These are phyloP conservation scores for Anthostomella pinea DNA, from an alignment of 2,329 filamentous ascomycete genomes.

Conservation along the genomic window DNA sequence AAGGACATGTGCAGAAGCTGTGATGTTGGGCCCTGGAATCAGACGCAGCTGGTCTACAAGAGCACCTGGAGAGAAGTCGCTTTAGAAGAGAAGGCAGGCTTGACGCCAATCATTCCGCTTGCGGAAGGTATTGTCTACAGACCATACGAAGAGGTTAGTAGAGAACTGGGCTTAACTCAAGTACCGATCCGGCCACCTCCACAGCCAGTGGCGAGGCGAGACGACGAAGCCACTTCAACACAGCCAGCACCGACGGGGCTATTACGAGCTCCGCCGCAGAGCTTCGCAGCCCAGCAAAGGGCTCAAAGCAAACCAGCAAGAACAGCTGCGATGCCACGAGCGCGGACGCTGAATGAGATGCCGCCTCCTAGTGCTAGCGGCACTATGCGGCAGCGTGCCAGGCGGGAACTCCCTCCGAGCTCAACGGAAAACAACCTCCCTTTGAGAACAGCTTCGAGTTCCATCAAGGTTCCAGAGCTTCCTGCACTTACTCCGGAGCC, in stretches of 20 bases:
- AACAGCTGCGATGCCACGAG: constrained; percentile 23
- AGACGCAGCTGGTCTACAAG: constrained; percentile 46
- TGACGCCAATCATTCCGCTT: constrained; percentile 62
- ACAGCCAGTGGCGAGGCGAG: constrained; percentile 30
- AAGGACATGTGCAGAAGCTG: constrained; percentile 57
- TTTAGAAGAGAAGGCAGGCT: constrained; percentile 63
- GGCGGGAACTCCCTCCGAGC: constrained; percentile 25
- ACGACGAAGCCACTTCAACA: constrained; percentile 33
- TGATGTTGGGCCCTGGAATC: constrained; percentile 55
- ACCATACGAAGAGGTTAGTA: constrained; percentile 60
- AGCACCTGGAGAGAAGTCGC: constrained; percentile 65
- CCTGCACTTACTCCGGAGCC: constrained; percentile 6
- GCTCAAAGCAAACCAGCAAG: constrained; percentile 49
- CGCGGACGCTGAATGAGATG: constrained; percentile 33
- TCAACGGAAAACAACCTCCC: constrained; percentile 24
- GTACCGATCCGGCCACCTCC: constrained; percentile 31
- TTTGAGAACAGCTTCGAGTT: constrained; percentile 15
- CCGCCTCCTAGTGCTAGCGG: constrained; percentile 28
- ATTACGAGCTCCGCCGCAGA: constrained; percentile 56
- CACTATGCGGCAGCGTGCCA: constrained; percentile 28
- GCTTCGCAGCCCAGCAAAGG: constrained; percentile 64
- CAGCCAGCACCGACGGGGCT: constrained; percentile 41
- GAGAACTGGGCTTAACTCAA: constrained; percentile 46
- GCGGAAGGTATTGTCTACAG: constrained; percentile 61
- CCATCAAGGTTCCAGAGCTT: constrained; percentile 9